phyloP scores from a whole-genome alignment of 2,329 filamentous ascomycete genomes.

The Hirsutella rhossiliensis region DNA sequence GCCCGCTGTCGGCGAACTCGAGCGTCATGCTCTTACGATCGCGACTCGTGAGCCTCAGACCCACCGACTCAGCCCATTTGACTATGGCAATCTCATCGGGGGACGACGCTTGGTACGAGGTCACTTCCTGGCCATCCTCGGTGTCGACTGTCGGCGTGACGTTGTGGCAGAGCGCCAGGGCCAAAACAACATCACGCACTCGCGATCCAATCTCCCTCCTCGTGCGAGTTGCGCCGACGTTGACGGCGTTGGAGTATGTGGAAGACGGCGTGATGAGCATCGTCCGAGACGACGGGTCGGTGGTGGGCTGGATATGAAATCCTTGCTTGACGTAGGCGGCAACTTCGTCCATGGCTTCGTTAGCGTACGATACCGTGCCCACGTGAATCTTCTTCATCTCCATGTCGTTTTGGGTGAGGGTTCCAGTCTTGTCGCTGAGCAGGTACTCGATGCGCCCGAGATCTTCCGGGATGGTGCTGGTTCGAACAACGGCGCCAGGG shows the following conservation, averaged over 20 bases:
- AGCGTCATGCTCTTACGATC: constrained; percentile 80
- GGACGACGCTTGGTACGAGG: constrained; percentile 90
- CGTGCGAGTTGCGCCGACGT: constrained; percentile 61
- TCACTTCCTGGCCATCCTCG: constrained; percentile 62
- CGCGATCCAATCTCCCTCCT: constrained; percentile 86
- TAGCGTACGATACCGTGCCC: constrained; percentile 94
- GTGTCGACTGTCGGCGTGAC: constrained; percentile 78
- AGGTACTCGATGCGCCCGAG: constrained; percentile 92
- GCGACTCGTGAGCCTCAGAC: constrained; percentile 70
- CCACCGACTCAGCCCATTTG: constrained; percentile 86
- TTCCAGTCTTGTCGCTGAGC: constrained; percentile 96
- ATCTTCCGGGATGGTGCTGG: constrained; percentile 95
- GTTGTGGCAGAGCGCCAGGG: constrained; percentile 89
- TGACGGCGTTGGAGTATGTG: constrained; percentile 47
- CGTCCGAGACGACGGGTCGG: constrained; percentile 29
- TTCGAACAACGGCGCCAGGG: constrained; percentile 82
- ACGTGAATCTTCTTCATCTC: constrained; percentile 98
- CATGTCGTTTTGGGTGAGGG: constrained; percentile 95
- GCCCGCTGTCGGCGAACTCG: constrained; percentile 61
- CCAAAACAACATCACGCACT: constrained; percentile 85
- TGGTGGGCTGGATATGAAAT: constrained; percentile 47
- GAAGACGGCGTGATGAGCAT: constrained; percentile 67
- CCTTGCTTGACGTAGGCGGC: constrained; percentile 73
- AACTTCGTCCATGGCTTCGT: constrained; percentile 98
- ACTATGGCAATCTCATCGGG: constrained; percentile 98